Percentiles rank a stretch among this genome's conserved stretches.
Evolutionary conservation across 371 early-diverging fungal genomes (phyloP).

Genomic region (Rhizomucor miehei): DNA sequence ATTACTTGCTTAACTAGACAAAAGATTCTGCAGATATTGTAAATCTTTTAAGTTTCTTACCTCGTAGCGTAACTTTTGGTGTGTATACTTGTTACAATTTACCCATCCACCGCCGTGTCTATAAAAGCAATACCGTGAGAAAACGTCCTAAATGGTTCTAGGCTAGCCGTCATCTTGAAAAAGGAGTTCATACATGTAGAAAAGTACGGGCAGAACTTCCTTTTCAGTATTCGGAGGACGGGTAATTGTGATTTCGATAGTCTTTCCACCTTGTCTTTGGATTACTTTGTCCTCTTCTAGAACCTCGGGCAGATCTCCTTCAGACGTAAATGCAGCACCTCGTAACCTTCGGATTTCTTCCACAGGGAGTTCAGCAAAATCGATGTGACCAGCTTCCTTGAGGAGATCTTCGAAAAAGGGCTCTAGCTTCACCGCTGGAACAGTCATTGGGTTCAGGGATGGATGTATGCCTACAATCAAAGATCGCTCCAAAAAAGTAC

Average conservation of each 20-base stretch:
- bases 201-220: constrained; percentile 10
- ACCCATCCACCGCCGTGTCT: constrained; percentile 22
- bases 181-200: constrained; percentile 10
- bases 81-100: background rate
- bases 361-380: background rate
- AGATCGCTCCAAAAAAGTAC: too few relatives aligned
- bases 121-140: background rate
- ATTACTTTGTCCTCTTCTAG: constrained; percentile 7
- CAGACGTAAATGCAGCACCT: background rate
- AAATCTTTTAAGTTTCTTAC: background rate
- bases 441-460: background rate
- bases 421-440: constrained; percentile 2
- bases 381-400: constrained; percentile 1
- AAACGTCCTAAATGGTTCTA: background rate
- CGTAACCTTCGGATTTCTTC: background rate
- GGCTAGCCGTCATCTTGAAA: too few relatives aligned
- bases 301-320: constrained; percentile 1
- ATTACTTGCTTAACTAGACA: too few relatives aligned
- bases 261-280: background rate
- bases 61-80: constrained; percentile 5
- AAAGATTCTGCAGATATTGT: too few relatives aligned
- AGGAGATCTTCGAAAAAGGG: constrained; percentile 5
- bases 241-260: constrained; percentile 9
- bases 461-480: too few relatives aligned
- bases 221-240: constrained; percentile 15